Percentiles rank a stretch among this genome's conserved stretches.
phyloP scores from a whole-genome alignment of 2,329 filamentous ascomycete genomes.

The Cercospora citrullina region DNA sequence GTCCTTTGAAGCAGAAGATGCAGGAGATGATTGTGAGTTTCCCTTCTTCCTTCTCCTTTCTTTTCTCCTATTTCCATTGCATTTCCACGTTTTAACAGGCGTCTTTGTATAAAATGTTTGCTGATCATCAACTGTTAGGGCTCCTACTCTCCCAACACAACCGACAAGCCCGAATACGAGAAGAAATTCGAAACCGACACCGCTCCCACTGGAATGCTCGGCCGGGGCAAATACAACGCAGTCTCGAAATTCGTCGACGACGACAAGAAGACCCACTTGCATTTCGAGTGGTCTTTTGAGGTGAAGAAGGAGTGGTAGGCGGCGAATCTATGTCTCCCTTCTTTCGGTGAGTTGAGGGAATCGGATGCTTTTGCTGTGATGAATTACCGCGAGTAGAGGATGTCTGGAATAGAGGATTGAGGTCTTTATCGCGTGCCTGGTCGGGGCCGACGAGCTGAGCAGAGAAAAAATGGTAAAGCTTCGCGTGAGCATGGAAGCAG shows the following conservation, averaged over 20 bases:
- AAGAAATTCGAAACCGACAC: conserved; percentile 94
- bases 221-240: conserved; percentile 86
- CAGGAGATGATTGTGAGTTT: conserved; percentile 96
- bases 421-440: not conserved
- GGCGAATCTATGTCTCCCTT: not conserved
- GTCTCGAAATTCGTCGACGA: conserved; percentile 91
- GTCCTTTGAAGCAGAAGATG: conserved; percentile 85
- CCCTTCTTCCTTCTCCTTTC: too few relatives aligned
- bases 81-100: too few relatives aligned
- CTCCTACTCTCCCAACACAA: conserved; percentile 90
- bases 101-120: too few relatives aligned
- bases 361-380: not conserved
- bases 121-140: conserved; percentile 56
- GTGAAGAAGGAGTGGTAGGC: conserved; percentile 92
- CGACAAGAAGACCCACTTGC: conserved; percentile 83
- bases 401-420: not conserved
- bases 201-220: conserved; percentile 86
- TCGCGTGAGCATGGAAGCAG: not conserved
- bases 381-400: not conserved
- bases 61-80: too few relatives aligned
- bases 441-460: not conserved
- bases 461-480: not conserved
- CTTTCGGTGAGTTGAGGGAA: not conserved
- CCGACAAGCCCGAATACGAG: conserved; percentile 78
- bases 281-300: conserved; percentile 95